Evolutionary conservation across 192 early-diverging fungal species (phyloP), one percentile per base, ranked within the genome.

Genomic region (Dimargaris cristalligena): DNA sequence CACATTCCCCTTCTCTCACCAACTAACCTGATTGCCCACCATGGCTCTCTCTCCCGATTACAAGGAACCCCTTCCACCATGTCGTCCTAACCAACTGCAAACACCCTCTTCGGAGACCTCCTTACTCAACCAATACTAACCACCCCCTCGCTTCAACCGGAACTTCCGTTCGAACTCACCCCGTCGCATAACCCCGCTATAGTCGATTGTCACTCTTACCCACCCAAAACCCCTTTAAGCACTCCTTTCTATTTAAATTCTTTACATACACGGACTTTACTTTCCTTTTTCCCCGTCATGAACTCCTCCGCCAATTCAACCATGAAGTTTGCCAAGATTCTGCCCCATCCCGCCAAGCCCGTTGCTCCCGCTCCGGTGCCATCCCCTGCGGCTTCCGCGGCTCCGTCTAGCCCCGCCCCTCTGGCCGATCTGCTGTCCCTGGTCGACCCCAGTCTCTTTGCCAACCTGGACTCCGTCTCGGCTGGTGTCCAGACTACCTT

Each of bases 211-310:
- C 50, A 23, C 13, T 26, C 28, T 52, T 23, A 8, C 30, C 23
- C 13, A 52, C 30, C 26, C 23, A 52, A 52, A 16, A 1, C 14
- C 30, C 30, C 23, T 26, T 26, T 29, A 52, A 52, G 28, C 20
- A 52, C 16, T 52, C 16, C 50, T 8, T 26, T 52, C 28, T 52
- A 11, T 9, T 14, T 52, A 29, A 14, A 2, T 52, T 16, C 50
- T 29, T 29, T 52, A 10, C 38, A 41, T 52, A 52, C 50, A 52
- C 50, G 50, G 50, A 52, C 50, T 23, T 52, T 52, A 25, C 28
- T 23, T 14, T 52, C 13, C 28, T 30, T 26, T 26, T 26, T 2
- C 50, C 28, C 50, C 2, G 20, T 26, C 30, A 52, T 2, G 25
- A 25, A 14, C 13, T 8, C 23, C 14, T 23, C 50, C 30, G 28